Conservation (phyloP, 2,329 filamentous ascomycete species). For the Emergomyces orientalis region DNA sequence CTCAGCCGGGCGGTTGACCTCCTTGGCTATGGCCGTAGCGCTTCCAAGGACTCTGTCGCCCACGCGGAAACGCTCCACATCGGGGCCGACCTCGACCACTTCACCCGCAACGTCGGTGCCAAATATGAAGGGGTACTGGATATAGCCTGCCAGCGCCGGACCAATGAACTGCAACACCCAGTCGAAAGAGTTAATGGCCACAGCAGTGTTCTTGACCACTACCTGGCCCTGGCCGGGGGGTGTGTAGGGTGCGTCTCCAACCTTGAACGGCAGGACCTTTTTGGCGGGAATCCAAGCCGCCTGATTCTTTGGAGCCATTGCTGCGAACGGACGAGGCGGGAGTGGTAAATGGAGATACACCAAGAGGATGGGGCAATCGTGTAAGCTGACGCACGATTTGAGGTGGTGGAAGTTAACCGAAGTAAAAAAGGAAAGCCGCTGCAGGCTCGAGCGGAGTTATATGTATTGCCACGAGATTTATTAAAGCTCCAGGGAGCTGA, state of each 20-base stretch:
- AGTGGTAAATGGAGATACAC: background rate
- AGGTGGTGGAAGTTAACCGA: background rate
- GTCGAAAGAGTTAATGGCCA: background rate
- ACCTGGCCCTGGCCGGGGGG: slow-evolving; percentile 3
- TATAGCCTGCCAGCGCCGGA: background rate
- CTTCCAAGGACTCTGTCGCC: no score
- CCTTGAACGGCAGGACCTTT: background rate
- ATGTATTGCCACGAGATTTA: background rate
- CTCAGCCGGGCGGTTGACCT: no score
- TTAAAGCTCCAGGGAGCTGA: background rate
- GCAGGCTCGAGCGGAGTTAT: background rate
- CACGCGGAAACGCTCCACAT: background rate
- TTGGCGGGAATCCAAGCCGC: background rate
- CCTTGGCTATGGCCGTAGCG: no score
- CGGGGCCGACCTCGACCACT: background rate
- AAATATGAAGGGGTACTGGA: background rate
- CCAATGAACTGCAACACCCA: background rate
- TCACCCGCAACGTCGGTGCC: background rate
- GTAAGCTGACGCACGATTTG: background rate
- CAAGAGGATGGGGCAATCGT: background rate
- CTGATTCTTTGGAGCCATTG: background rate
- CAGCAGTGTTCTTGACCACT: background rate
- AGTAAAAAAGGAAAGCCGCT: background rate
- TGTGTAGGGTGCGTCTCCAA: background rate
- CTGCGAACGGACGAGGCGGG: background rate